Base-by-base conservation (phyloP, 495 filamentous ascomycete genomes). In the Xylaria grammica region DNA sequence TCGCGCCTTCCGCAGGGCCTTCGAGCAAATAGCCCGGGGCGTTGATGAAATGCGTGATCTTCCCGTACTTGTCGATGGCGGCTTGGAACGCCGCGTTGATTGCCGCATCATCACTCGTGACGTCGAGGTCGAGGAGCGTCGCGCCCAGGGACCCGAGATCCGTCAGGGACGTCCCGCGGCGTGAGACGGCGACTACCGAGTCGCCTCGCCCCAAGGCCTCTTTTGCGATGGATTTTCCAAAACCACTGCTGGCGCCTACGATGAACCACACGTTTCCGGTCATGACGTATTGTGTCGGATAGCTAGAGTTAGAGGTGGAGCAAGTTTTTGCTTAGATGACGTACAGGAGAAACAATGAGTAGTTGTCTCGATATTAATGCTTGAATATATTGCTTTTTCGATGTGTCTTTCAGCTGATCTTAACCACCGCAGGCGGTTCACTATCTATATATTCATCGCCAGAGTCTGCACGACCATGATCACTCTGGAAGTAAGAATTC, bases 111-210 rank as follows among this genome's bases (percentile, higher is more conserved):
- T 29, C 29, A 40, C 68, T 54, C 17, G 77, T 72, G 15, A 78
- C 72, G 51, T 82, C 78, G 9, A 83, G 69, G 30, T 80, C 73
- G 8, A 79, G 56, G 10, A 76, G 67, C 38, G 63, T 65, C 7
- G 76, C 53, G 24, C 62, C 65, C 10, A 24, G 32, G 13, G 57
- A 29, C 10, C 26, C 57, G 30, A 66, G 57, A 29, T 65, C 56
- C 27, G 50, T 58, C 13, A 77, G 72, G 4, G 63, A 40, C 2
- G 73, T 69, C 19, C 76, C 71, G 38, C 77, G 79, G 60, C 34
- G 77, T 81, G 55, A 86, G 76, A 27, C 86, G 27, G 77, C 84
- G 48, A 86, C 77, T 13, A 87, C 84, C 15, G 73, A 70, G 63
- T 85, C 77, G 29, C 82, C 81, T 24, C 75, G 74, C 8, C 59